phyloP scores from a whole-genome alignment of 495 filamentous ascomycete genomes.

The Parathielavia appendiculata region DNA sequence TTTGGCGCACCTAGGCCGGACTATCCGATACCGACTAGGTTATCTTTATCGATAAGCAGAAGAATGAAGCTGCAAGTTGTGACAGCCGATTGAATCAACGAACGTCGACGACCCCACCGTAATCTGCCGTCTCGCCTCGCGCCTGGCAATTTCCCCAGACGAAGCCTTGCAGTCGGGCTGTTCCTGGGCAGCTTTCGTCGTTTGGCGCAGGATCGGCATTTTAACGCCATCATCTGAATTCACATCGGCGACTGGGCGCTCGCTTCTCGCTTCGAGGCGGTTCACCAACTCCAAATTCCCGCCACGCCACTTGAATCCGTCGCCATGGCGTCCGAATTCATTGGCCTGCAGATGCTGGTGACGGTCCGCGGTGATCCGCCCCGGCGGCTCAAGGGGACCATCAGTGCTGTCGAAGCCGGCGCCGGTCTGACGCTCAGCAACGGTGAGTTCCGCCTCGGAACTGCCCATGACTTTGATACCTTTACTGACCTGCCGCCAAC shows the following conservation, averaged over 20 bases:
- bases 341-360: constrained; percentile 73
- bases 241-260: neutral
- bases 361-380: constrained; percentile 60
- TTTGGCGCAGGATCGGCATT: neutral
- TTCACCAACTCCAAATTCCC: neutral
- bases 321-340: constrained; percentile 52
- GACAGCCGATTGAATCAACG: neutral
- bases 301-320: neutral
- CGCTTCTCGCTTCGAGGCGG: neutral
- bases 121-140: constrained; percentile 3
- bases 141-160: neutral
- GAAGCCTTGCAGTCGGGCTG: no score
- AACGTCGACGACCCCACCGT: constrained; percentile 2
- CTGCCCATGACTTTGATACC: neutral
- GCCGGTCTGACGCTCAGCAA: constrained; percentile 69
- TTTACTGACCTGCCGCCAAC: neutral
- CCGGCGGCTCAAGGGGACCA: constrained; percentile 62
- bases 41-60: constrained; percentile 32
- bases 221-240: neutral
- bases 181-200: neutral
- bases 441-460: constrained; percentile 53
- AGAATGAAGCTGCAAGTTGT: constrained; percentile 18
- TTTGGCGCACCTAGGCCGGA: no score
- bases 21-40: no score
- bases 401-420: constrained; percentile 64